Percentiles rank a stretch among this genome's conserved stretches.
These are phyloP conservation scores for Larix sibirica DNA, from an alignment of 83 land plant species.

Conservation along the genomic window DNA sequence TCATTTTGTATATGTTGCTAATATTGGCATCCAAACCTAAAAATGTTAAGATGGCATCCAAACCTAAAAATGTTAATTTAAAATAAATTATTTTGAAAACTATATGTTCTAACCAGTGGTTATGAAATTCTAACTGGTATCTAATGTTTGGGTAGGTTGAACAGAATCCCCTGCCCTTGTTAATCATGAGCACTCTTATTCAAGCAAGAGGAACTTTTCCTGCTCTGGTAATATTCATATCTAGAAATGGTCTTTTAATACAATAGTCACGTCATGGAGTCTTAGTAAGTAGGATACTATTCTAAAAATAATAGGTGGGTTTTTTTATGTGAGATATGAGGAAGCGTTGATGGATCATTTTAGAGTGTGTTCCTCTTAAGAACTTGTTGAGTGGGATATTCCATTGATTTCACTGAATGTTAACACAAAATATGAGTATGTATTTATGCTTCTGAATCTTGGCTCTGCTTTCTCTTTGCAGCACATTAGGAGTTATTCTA, in stretches of 20 bases:
- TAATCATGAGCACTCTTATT: constrained; percentile 98
- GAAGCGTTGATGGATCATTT: too few species aligned
- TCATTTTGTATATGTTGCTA: neutral
- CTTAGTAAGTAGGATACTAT: neutral
- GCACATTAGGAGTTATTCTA: too few species aligned
- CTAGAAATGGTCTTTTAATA: neutral
- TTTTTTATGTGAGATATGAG: neutral
- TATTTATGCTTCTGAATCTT: too few species aligned
- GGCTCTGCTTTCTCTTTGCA: too few species aligned
- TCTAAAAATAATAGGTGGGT: neutral
- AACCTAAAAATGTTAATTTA: too few species aligned
- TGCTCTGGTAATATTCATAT: constrained; percentile 52
- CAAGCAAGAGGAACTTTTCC: constrained; percentile 96
- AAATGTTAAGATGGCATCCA: neutral
- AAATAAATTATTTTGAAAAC: neutral
- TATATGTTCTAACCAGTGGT: neutral
- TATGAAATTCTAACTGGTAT: neutral
- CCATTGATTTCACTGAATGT: too few species aligned
- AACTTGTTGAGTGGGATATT: too few species aligned
- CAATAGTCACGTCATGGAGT: neutral
- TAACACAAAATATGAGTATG: too few species aligned
- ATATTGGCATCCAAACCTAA: neutral
- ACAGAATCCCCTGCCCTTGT: constrained; percentile 15
- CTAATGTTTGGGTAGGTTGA: constrained; percentile 63
- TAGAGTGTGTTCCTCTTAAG: too few species aligned